These are phyloP conservation scores for Zychaea mexicana DNA, from an alignment of 371 early-diverging fungal species.

Conservation along the genomic window DNA sequence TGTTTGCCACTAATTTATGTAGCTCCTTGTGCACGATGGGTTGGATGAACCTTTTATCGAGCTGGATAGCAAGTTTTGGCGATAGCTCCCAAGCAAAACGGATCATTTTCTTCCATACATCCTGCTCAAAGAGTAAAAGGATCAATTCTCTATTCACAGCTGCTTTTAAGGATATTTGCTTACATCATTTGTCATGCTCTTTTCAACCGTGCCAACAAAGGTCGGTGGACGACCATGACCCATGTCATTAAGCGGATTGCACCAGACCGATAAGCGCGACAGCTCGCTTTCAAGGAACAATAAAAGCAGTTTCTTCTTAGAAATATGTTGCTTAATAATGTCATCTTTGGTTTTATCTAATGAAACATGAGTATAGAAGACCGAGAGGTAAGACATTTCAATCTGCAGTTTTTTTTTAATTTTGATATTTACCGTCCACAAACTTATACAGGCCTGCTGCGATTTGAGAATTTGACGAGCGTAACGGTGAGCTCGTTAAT, in stretches of 20 bases:
- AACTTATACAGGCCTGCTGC: conserved; percentile 47
- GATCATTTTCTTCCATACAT: conserved; percentile 77
- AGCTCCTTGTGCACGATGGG: conserved; percentile 72
- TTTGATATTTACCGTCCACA: conserved; percentile 25
- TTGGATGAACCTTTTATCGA: conserved; percentile 74
- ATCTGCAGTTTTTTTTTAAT: no score
- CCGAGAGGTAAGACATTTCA: no score
- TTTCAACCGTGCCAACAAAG: conserved; percentile 43
- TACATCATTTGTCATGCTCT: conserved; percentile 50
- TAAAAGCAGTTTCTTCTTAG: conserved; percentile 57
- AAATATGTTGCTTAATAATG: conserved; percentile 24
- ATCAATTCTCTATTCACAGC: not conserved
- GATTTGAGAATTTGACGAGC: conserved; percentile 35
- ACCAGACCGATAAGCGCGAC: conserved; percentile 80
- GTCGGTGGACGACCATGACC: conserved; percentile 45
- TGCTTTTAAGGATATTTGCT: conserved; percentile 3
- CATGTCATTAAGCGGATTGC: conserved; percentile 64
- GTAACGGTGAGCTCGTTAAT: conserved; percentile 47
- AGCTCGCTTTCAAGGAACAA: conserved; percentile 89
- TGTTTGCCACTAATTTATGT: conserved; percentile 60
- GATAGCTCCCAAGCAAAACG: conserved; percentile 82
- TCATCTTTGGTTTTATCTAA: conserved; percentile 43
- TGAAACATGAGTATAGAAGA: conserved; percentile 8
- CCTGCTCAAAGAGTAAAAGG: no score
- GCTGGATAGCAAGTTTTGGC: conserved; percentile 80